Base-by-base conservation (phyloP, 495 filamentous ascomycete genomes). In the Chlorociboria aeruginascens region DNA sequence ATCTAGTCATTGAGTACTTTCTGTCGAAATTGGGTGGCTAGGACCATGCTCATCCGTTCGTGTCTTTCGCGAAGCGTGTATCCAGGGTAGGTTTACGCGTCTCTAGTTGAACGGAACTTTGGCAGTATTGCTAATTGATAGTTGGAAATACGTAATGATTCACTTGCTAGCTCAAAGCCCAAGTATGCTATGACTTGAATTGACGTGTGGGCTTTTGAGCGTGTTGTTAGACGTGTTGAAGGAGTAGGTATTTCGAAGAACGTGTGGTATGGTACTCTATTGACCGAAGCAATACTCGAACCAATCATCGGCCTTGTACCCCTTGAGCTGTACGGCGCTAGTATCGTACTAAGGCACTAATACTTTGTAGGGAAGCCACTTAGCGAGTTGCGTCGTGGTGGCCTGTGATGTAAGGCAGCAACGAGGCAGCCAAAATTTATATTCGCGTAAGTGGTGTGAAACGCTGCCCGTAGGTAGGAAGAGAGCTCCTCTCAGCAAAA, bases 1-100 rank as follows among this genome's bases (percentile, higher is more conserved):
- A n/a, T 35, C 30, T 36, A 58, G 52, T 51, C 51, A 58, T 54
- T 41, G 49, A 30, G 20, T 28, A 9, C 20, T 16, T 32, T 32
- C 13, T 32, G 43, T 45, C 33, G 25, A 48, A 56, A 52, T 46
- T 4, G 12, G 53, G 53, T 48, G 53, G 53, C 53, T 43, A 39
- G 49, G 39, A 44, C 40, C 25, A 32, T 32, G 16, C 36, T 39
- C 20, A 4, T 25, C 4, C 20, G 20, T 25, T 25, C 51, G 47
- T 41, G 47, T 50, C 46, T 20, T 29, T 43, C 44, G 46, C 41
- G 47, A 45, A 32, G 46, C 25, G 29, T 35, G 8, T 25, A 25
- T 25, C 20, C 4, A 25, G 20, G 20, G 4, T 25, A 1, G 1
- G 1, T 25, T 25, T 25, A n/a, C 20, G 20, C 20, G 20, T 25